phyloP scores from a whole-genome alignment of 2,329 filamentous ascomycete species.

The Arthrinium phaeospermum region DNA sequence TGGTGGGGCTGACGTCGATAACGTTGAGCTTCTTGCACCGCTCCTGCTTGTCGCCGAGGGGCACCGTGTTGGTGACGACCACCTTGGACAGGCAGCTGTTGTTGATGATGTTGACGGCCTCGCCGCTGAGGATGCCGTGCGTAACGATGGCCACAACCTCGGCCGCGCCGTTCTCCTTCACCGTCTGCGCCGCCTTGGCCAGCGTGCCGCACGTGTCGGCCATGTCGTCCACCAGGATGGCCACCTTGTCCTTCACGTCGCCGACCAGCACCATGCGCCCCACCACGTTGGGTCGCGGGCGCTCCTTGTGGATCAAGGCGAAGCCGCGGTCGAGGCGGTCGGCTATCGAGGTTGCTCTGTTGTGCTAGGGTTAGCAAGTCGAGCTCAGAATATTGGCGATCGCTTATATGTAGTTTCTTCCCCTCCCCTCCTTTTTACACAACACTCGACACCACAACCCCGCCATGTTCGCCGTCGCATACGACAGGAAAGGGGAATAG shows the following conservation, averaged over 20 bases:
- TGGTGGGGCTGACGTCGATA: slow-evolving; percentile 78
- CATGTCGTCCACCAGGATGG: slow-evolving; percentile 98
- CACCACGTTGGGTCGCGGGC: slow-evolving; percentile 83
- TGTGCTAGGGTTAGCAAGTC: background rate
- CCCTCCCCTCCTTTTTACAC: background rate
- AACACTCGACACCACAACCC: background rate
- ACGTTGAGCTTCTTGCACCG: slow-evolving; percentile 72
- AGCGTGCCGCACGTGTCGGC: slow-evolving; percentile 89
- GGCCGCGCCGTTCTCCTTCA: slow-evolving; percentile 84
- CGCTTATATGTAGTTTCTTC: background rate
- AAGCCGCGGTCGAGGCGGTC: slow-evolving; percentile 90
- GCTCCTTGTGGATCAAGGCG: slow-evolving; percentile 96
- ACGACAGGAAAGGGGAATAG: background rate
- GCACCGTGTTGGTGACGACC: slow-evolving; percentile 82
- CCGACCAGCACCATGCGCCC: slow-evolving; percentile 96
- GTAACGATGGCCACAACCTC: slow-evolving; percentile 95
- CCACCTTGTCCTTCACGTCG: slow-evolving; percentile 87
- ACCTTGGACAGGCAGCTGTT: slow-evolving; percentile 71
- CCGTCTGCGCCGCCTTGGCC: slow-evolving; percentile 83
- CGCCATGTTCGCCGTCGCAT: background rate
- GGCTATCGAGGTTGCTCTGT: slow-evolving; percentile 85
- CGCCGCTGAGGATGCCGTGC: slow-evolving; percentile 77
- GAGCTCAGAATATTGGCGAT: background rate
- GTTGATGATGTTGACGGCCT: slow-evolving; percentile 76
- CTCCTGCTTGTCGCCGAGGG: slow-evolving; percentile 75